These are phyloP conservation scores for Vitis rotundifolia DNA, from an alignment of 164 flowering plant species.

Conservation along the genomic window DNA sequence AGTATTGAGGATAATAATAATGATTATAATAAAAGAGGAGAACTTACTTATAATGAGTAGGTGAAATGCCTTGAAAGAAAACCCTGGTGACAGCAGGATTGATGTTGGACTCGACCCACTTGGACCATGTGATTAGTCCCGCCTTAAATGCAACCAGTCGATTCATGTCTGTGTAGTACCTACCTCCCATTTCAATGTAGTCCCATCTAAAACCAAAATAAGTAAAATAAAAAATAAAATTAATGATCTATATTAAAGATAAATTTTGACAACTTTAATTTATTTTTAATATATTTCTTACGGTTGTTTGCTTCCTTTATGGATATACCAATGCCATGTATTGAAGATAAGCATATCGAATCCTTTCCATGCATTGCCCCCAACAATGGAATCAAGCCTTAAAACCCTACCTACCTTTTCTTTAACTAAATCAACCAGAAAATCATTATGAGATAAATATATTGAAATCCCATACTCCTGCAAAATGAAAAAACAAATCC, in stretches of 20 bases:
- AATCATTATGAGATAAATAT: slow-evolving; percentile 32
- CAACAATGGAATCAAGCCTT: slow-evolving; percentile 45
- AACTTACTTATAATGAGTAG: slow-evolving; percentile 44
- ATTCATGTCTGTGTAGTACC: slow-evolving; percentile 40
- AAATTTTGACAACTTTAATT: background rate
- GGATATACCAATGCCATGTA: slow-evolving; percentile 80
- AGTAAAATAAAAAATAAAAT: background rate
- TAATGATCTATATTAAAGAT: background rate
- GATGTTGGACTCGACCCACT: slow-evolving; percentile 46
- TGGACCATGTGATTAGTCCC: slow-evolving; percentile 49
- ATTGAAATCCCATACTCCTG: slow-evolving; percentile 38
- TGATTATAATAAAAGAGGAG: no score
- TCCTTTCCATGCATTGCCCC: slow-evolving; percentile 49
- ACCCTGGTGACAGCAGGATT: slow-evolving; percentile 31
- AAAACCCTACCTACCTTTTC: slow-evolving; percentile 45
- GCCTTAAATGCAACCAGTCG: slow-evolving; percentile 34
- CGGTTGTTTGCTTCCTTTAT: slow-evolving; percentile 56
- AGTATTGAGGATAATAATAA: no score
- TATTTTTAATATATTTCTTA: slow-evolving; percentile 8
- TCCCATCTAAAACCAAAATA: slow-evolving; percentile 40
- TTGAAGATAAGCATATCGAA: slow-evolving; percentile 61
- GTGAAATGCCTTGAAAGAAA: slow-evolving; percentile 56
- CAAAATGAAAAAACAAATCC: background rate
- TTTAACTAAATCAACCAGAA: slow-evolving; percentile 55
- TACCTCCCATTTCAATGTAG: slow-evolving; percentile 29